Base-by-base conservation (phyloP, 176 grass and related monocot species). In the Cocos nucifera region DNA sequence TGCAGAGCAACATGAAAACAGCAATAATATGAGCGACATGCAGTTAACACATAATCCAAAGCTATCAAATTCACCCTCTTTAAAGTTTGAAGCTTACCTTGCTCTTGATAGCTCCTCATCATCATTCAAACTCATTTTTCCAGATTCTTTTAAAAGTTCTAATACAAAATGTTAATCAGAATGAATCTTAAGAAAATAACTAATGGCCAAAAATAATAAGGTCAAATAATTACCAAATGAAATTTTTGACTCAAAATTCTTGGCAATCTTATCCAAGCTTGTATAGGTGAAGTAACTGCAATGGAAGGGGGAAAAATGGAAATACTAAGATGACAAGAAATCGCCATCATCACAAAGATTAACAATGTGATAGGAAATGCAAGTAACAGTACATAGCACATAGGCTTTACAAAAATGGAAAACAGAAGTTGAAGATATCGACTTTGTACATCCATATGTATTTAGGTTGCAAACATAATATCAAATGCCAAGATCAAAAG, bases 211-310 rank as follows among this genome's bases (percentile, higher is more conserved):
- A 60, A 65, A 25, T 17, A 19, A 53, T 20, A 51, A 24, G 27
- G 23, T 57, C 52, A 51, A 0, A 70, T 54, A 54, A 70, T 58
- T 76, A 87, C 83, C 78, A n/a, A 55, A 8, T 39, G 32, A 69
- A 64, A 25, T 60, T 80, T 57, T 80, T 80, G 59, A 69, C 23
- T 71, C 77, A 22, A 95, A 59, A 61, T 25, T 77, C 66, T 64
- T 85, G 18, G 78, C 58, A 25, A 95, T 85, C 81, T 90, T 90
- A 54, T 95, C 86, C 61, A 95, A 74, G 74, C 77, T 87, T 69
- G 64, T 90, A 75, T 87, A 95, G 54, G 86, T 90, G 65, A 87
- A 90, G 69, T 77, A 95, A 77, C 90, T 95, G 70, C 77, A 86
- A 39, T 2, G 17, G 69, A 69, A 28, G 27, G 24, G 24, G 24